Base-by-base conservation (phyloP, 257 asterid species). In the Vinca minor region DNA sequence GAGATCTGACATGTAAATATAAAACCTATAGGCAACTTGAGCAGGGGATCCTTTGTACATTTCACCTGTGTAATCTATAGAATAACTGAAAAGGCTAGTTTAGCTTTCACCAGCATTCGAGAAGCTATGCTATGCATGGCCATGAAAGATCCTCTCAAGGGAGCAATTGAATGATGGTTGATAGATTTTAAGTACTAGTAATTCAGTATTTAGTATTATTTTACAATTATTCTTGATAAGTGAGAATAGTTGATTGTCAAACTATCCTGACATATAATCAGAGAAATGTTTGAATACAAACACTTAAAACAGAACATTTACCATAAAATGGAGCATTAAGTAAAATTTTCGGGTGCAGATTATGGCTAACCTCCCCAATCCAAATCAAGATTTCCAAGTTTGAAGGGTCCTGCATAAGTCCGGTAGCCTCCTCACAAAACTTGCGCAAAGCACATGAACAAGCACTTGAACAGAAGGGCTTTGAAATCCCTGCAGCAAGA, bases 381-480 rank as follows among this genome's bases (percentile, higher is more conserved):
- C 97, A 90, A 53, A 90, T 79, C 70, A 90, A 82, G 69, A 87
- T 78, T 76, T 90, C 97, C 86, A 90, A 78, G 82, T 84, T 81
- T 61, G 95, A 78, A 81, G 84, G 83, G 62, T 82, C 95, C 57
- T 75, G 75, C 88, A 90, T 77, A 66, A 73, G 56, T 17, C 76
- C 52, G 72, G 84, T 67, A 55, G 89, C 85, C 71, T 90, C 97
- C 77, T 90, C 97, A 61, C 95, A 87, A 61, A 85, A 75, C 77
- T 87, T 90, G 73, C 86, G 95, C 67, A 90, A 79, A 50, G 93
- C 86, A 72, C 72, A 71, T 50, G 94, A 87, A 84, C 90, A 90
- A 66, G 92, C 80, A 71, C 79, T 76, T 45, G 95, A 79, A 75
- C 95, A 87, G 70, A 81, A 60, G 67, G 95, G 83, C 69, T 82